Evolutionary conservation across 2,329 filamentous ascomycete species (phyloP), one percentile per base, ranked within the genome.

Genomic region (Macrophomina phaseolina): DNA sequence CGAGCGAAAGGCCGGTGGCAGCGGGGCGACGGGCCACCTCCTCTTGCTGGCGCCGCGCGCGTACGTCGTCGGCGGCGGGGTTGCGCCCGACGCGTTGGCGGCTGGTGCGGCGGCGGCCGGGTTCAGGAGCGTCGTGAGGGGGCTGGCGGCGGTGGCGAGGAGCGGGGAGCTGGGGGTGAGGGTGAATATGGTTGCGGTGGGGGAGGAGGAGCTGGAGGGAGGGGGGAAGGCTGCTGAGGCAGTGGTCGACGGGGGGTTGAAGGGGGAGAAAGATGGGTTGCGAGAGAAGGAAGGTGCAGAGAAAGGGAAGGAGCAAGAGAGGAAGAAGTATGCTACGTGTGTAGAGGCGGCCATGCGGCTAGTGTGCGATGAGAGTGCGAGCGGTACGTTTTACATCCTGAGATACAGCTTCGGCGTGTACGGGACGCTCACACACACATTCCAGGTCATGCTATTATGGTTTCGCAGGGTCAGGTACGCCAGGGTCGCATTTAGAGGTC

Each of bases 41-140:
- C 63, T 55, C 23, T 23, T 55, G n/a, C 51, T 55, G 18, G 51
- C 51, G 38, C 63, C 63, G 9, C 23, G 18, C n/a, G 30, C 36
- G 38, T 73, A 18, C 67, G 72, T 49, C 8, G n/a, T 11, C 30
- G 42, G 49, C 16, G 56, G 40, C 5, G 45, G 16, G 42, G 30
- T 62, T 42, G n/a, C 12, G 58, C 5, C 58, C 11, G 58, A 14
- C 5, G 32, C 49, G 5, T 48, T 58, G 3, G 71, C 45, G 60
- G 61, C 30, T 70, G 72, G 60, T 69, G 65, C 58, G 68, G 71
- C 28, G 70, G 73, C 16, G 62, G 71, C 5, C 68, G 72, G 6
- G 63, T 71, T 11, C 71, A 67, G 67, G 67, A 68, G 38, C 32
- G 68, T 12, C n/a, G 70, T 28, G 62, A 69, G 30, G 38, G 68